Conservation (phyloP, 768 basidiomycete species). For the Russula sp. region DNA sequence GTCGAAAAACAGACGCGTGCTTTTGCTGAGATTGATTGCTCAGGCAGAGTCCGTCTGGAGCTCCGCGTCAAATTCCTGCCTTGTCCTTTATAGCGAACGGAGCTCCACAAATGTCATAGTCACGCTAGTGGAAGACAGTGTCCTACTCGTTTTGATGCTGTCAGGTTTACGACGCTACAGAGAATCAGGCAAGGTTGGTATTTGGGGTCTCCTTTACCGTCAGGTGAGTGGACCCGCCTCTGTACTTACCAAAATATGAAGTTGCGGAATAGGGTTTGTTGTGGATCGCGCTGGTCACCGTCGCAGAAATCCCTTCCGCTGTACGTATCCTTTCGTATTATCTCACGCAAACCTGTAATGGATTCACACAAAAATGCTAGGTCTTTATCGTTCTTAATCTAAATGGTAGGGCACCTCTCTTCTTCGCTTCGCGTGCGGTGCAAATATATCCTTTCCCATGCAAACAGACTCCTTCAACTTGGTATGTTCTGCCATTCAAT, state of each 20-base stretch:
- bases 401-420: constrained; percentile 10
- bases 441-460: background rate
- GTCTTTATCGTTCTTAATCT: background rate
- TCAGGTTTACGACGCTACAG: constrained; percentile 16
- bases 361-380: background rate
- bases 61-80: background rate
- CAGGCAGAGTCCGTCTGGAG: constrained; percentile 9
- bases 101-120: constrained; percentile 2
- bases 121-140: constrained; percentile 11
- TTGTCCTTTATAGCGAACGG: background rate
- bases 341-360: background rate
- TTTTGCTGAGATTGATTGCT: background rate
- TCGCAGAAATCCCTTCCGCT: background rate
- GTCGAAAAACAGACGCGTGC: background rate
- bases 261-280: background rate
- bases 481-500: background rate
- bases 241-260: background rate
- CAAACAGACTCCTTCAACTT: background rate
- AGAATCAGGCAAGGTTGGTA: constrained; percentile 12
- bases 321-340: background rate
- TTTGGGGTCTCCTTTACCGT: constrained; percentile 16
- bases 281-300: background rate
- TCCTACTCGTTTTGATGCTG: constrained; percentile 17
- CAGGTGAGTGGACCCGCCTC: background rate
- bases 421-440: background rate